These are phyloP conservation scores for Hanseniaspora nectarophila DNA, from an alignment of 805 yeast genomes.

Conservation along the genomic window DNA sequence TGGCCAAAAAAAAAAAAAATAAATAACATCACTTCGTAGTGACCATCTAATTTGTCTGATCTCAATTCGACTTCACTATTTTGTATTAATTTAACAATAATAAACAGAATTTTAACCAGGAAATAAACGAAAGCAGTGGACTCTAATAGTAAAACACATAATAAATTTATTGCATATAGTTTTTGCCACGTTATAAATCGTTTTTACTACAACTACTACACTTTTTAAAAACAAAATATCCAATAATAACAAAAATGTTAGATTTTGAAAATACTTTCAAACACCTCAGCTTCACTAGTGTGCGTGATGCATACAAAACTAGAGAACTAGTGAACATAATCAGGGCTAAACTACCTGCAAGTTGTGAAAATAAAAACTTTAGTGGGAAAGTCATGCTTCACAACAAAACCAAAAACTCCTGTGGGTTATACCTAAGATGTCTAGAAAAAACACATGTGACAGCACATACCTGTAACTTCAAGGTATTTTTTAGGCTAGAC, in stretches of 20 bases:
- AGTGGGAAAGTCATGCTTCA: conserved; percentile 10
- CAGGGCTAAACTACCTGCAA: not conserved
- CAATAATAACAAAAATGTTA: no score
- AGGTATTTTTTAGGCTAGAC: not conserved
- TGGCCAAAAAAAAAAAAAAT: not conserved
- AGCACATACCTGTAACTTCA: not conserved
- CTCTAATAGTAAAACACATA: not conserved
- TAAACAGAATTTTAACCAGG: no score
- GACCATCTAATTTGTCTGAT: not conserved
- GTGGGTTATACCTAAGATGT: conserved; percentile 7
- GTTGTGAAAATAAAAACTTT: conserved; percentile 3
- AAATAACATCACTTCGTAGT: not conserved
- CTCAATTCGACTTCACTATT: not conserved
- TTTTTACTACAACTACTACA: not conserved
- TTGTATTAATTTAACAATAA: no score
- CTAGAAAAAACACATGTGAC: not conserved
- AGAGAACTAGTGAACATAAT: conserved; percentile 10
- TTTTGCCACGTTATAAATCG: not conserved
- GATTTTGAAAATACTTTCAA: conserved; percentile 3
- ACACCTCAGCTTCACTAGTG: not conserved
- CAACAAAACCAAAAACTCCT: conserved; percentile 4
- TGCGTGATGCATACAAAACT: conserved; percentile 5
- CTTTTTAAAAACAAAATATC: not conserved
- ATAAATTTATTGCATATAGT: no score
- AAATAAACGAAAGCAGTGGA: not conserved